These are phyloP conservation scores for Hypoxylon fragiforme DNA, from an alignment of 495 filamentous ascomycete genomes.

Conservation along the genomic window DNA sequence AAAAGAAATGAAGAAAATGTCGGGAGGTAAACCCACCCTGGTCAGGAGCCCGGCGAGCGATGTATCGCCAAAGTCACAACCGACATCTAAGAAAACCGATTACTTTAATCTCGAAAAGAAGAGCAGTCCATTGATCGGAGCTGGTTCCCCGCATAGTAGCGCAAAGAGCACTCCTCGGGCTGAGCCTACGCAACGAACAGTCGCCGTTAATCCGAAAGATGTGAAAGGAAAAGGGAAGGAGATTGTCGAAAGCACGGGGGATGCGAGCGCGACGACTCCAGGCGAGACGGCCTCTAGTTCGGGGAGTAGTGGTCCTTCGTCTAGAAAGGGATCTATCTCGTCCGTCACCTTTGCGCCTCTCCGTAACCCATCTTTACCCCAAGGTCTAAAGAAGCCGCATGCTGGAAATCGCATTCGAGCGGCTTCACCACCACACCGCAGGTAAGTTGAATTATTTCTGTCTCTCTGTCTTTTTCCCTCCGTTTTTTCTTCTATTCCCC, in stretches of 20 bases:
- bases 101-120: conserved; percentile 44
- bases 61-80: conserved; percentile 45
- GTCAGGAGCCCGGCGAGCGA: conserved; percentile 45
- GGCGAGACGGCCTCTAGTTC: conserved; percentile 40
- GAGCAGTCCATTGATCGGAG: conserved; percentile 14
- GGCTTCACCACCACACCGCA: conserved; percentile 52
- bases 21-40: conserved; percentile 23
- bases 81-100: conserved; percentile 34
- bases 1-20: conserved; percentile 33
- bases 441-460: conserved; percentile 41
- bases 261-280: conserved; percentile 38
- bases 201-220: conserved; percentile 4
- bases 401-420: conserved; percentile 45
- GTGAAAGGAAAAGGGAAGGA: conserved; percentile 29
- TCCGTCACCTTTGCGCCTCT: conserved; percentile 48
- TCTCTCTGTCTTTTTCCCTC: conserved; percentile 8
- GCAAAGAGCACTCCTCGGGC: conserved; percentile 22
- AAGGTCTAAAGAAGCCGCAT: conserved; percentile 48
- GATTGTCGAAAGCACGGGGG: conserved; percentile 32
- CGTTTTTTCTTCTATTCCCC: not conserved
- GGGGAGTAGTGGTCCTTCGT: conserved; percentile 40
- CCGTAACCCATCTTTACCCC: conserved; percentile 48
- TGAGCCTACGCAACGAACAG: conserved; percentile 11
- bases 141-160: conserved; percentile 11
- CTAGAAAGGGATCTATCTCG: conserved; percentile 49